phyloP scores from a whole-genome alignment of 2,329 filamentous ascomycete species.

The Colletotrichum spaethianum region DNA sequence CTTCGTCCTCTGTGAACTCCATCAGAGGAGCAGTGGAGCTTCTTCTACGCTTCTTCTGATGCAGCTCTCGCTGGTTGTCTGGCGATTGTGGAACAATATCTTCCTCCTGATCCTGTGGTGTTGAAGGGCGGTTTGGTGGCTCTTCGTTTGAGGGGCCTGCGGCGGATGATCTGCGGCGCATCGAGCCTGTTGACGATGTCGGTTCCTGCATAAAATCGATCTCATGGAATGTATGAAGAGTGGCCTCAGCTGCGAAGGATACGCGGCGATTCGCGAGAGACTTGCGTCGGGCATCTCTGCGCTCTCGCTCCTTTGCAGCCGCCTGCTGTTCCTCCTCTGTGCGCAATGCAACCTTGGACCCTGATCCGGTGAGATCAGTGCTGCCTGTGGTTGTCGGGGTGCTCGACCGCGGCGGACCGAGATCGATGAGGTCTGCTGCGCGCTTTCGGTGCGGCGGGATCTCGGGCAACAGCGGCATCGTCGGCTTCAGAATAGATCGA shows the following conservation, averaged over 20 bases:
- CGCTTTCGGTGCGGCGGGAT: slow-evolving; percentile 74
- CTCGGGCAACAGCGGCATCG: slow-evolving; percentile 75
- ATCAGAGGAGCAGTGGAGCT: slow-evolving; percentile 77
- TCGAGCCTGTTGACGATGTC: slow-evolving; percentile 84
- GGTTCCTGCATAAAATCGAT: slow-evolving; percentile 91
- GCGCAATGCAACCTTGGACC: slow-evolving; percentile 74
- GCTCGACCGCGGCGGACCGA: slow-evolving; percentile 53
- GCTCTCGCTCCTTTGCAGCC: slow-evolving; percentile 78
- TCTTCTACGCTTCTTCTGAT: slow-evolving; percentile 71
- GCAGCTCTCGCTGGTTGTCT: slow-evolving; percentile 73
- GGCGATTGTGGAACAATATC: slow-evolving; percentile 71
- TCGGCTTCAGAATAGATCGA: slow-evolving; percentile 85
- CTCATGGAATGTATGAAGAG: slow-evolving; percentile 96
- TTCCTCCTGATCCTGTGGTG: slow-evolving; percentile 73
- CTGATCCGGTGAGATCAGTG: slow-evolving; percentile 48
- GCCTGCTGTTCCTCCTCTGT: slow-evolving; percentile 81
- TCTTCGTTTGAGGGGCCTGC: slow-evolving; percentile 46
- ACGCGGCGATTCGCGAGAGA: slow-evolving; percentile 94
- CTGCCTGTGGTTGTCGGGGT: slow-evolving; percentile 54
- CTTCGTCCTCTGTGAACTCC: slow-evolving; percentile 76
- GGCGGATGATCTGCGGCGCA: slow-evolving; percentile 78
- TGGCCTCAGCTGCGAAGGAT: slow-evolving; percentile 97
- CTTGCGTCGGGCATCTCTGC: slow-evolving; percentile 90
- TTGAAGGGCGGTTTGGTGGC: slow-evolving; percentile 69
- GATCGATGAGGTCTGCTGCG: slow-evolving; percentile 31